Evolutionary conservation across 108 stramenopile genomes (phyloP), one percentile per base, ranked within the genome.

Genomic region (Nannochloropsis granulata): DNA sequence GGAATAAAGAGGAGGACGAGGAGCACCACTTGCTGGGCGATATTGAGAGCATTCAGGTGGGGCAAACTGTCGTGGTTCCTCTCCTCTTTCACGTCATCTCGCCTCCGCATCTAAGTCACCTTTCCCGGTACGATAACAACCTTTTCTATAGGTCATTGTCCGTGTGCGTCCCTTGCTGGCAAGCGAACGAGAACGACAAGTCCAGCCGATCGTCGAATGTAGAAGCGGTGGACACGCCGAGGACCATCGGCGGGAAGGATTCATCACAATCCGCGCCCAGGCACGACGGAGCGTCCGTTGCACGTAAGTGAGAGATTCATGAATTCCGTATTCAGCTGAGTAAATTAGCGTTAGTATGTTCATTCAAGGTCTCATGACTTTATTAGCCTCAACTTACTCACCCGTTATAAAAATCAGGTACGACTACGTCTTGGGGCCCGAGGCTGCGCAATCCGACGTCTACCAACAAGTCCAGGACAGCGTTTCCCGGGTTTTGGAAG

Each of bases 361-460:
- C 16, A 71, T 71, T 71, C 21, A 3, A 34, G 34, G 34, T 34
- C 34, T 34, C 34, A 34, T 34, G 34, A 34, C 34, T 34, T 5
- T 5, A 34, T 34, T 71, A 5, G 56, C n/a, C 56, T 0, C n/a
- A 71, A 71, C 10, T 7, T 10, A 71, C 11, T 1, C 34, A 1
- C 5, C 34, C 34, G 34, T 34, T 3, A 34, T 3, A 34, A 71
- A 81, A 23, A 85, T 84, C 78, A 19, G 44, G 24, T 92, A 89
- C 45, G 92, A 92, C 46, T 84, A 45, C 13, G 92, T 91, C 5
- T 78, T 92, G 13, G 91, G 89, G 3, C 45, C 87, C 19, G 79
- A 80, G 2, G 78, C 44, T 16, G 87, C 85, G 26, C 91, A 92
- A 34, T 85, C 79, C 14, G 90, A 89, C 12, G 86, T 92, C 25